Percentiles rank a stretch among this genome's conserved stretches.
Conservation (phyloP, 2,329 filamentous ascomycete genomes). For the Pseudogymnoascus sp. region DNA sequence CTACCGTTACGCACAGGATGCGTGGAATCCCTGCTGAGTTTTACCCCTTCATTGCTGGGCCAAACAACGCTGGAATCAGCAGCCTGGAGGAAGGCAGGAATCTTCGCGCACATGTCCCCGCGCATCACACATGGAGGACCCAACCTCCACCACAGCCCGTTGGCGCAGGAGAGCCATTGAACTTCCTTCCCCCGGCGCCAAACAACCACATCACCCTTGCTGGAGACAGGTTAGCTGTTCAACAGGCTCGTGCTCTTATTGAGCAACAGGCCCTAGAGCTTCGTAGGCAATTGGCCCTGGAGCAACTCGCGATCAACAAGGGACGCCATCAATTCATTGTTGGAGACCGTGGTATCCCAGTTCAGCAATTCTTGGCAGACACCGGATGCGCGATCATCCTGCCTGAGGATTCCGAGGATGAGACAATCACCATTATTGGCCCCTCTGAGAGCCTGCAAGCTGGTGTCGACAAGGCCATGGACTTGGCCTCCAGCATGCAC, state of each 20-base stretch:
- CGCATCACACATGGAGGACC: slow-evolving; percentile 65
- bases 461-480: slow-evolving; percentile 77
- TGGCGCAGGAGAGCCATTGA: slow-evolving; percentile 54
- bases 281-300: slow-evolving; percentile 64
- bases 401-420: slow-evolving; percentile 66
- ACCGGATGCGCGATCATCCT: slow-evolving; percentile 87
- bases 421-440: slow-evolving; percentile 76
- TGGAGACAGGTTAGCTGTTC: slow-evolving; percentile 76
- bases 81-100: slow-evolving; percentile 66
- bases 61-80: slow-evolving; percentile 59
- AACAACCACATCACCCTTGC: slow-evolving; percentile 76
- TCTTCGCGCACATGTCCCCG: slow-evolving; percentile 73
- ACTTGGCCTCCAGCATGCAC: slow-evolving; percentile 80
- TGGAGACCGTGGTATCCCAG: slow-evolving; percentile 69
- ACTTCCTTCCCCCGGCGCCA: slow-evolving; percentile 61
- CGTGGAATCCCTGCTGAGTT: slow-evolving; percentile 83
- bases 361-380: slow-evolving; percentile 80
- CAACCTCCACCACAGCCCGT: slow-evolving; percentile 59
- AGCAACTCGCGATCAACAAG: slow-evolving; percentile 74
- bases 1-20: slow-evolving; percentile 72
- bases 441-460: slow-evolving; percentile 63
- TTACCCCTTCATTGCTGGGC: slow-evolving; percentile 88
- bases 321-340: slow-evolving; percentile 93
- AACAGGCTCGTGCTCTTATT: slow-evolving; percentile 70
- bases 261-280: slow-evolving; percentile 72